Evolutionary conservation across 139 green algal species (phyloP).

Genomic region (Closterium sp.): DNA sequence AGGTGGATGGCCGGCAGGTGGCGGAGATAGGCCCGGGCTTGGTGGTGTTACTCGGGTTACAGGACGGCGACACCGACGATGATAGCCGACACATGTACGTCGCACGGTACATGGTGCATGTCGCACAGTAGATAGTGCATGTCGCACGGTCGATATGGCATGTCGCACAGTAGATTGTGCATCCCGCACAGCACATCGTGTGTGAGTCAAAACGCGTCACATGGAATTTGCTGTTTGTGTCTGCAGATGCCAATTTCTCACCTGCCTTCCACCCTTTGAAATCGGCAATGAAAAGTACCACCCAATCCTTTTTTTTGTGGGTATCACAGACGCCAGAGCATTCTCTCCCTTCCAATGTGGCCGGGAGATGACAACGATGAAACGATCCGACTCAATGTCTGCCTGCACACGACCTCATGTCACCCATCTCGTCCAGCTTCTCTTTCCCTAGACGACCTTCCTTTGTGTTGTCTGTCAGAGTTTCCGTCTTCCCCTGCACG

Average conservation of each 20-base stretch:
- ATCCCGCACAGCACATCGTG: too few species aligned
- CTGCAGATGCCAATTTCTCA: too few species aligned
- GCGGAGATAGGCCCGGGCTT: not conserved
- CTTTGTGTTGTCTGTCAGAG: not conserved
- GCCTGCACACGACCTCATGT: not conserved
- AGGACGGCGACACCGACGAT: not conserved
- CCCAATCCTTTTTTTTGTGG: too few species aligned
- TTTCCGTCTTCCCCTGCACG: too few species aligned
- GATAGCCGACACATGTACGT: not conserved
- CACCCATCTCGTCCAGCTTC: not conserved
- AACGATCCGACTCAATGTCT: not conserved
- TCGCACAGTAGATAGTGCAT: not conserved
- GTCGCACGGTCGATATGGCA: too few species aligned
- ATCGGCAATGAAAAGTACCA: too few species aligned
- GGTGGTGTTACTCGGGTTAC: not conserved
- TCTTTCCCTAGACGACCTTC: not conserved
- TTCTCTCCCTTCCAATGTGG: not conserved
- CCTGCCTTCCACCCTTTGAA: too few species aligned
- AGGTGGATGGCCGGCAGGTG: not conserved
- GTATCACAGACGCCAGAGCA: not conserved
- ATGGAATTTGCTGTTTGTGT: too few species aligned
- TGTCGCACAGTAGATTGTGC: too few species aligned
- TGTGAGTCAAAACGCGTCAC: too few species aligned
- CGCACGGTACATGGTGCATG: not conserved
- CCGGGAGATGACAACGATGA: not conserved